Base-by-base conservation (phyloP, 306 rosid species). In the Comarum palustre region DNA sequence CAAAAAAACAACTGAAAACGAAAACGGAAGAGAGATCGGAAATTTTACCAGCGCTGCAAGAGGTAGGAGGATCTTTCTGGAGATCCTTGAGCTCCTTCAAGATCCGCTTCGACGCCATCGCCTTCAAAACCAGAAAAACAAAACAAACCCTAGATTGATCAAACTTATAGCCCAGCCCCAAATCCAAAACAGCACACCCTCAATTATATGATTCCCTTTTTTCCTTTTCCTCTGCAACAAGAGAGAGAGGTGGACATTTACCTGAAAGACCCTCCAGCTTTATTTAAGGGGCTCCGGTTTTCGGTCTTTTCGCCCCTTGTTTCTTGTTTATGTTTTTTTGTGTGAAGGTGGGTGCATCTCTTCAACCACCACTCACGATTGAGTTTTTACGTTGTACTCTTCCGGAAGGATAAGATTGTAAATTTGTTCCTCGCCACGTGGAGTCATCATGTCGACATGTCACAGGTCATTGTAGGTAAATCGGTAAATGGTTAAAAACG, bases 11-110 rank as follows among this genome's bases (percentile, higher is more conserved):
- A 2, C 60, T 7, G 39, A 36, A 36, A 36, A 22, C 47, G 39
- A 27, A 38, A 8, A 2, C 27, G 16, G 16, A 16, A 73, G 20
- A 4, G 60, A 63, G 31, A 19, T 50, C 58, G 68, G 16, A 57
- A 16, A 24, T 19, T n/a, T n/a, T 69, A 85, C 92, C 92, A 72
- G 92, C 92, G 64, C 92, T 88, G 88, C 92, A 88, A 42, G 90
- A 88, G 62, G 92, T 88, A 82, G 92, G 92, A 83, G 92, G 92
- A 78, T 88, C 90, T 60, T 86, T 86, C 84, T 86, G 90, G 81
- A 86, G 90, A 78, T 86, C 87, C 81, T 86, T 86, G 75, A 85
- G 90, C 90, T 86, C 90, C 82, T 86, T 86, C 70, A 83, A 73
- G 77, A 86, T 86, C 74, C 92, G 88, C 75, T 88, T 88, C 65